Evolutionary conservation across 768 basidiomycete species (phyloP), one percentile per base, ranked within the genome.

Genomic region (Pleurotus salmoneostramineus): DNA sequence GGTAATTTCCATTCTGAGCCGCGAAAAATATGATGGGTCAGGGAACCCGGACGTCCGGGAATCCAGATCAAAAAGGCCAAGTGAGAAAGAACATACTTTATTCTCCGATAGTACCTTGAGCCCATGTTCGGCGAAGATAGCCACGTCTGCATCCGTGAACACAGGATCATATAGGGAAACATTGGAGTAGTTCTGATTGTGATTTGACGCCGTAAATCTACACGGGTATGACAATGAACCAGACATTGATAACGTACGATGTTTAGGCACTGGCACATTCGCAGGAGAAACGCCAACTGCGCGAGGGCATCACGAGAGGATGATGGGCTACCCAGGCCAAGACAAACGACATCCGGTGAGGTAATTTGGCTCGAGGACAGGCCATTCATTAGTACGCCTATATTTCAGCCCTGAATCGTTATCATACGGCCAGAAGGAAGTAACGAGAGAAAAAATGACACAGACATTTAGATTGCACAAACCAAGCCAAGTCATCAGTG

Each of bases 281-380:
- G 74, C 45, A 82, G 74, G 63, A 92, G 77, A 64, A 89, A 82
- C 15, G 78, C 86, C 32, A 92, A 85, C 62, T 91, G 89, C 36
- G 79, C 80, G 59, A 85, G 81, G 37, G 89, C 78, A 57, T 81
- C 82, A 50, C 73, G 73, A 49, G 87, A 90, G 43, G 74, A 66
- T 14, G 77, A 72, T n/a, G 89, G 89, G 67, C 86, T 88, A 50
- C 89, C 89, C 32, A 92, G 74, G 8, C 89, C 89, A 11, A 92
- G 80, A 68, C 89, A 91, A 43, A 92, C 66, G 47, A 88, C 72
- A 34, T 68, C 62, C 6, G 66, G 58, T 65, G 77, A 63, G 11
- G 62, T 59, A 48, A 71, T 50, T 21, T 33, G 14, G 27, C 43
- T 44, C 14, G 58, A 11, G 12, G 49, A 27, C 15, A 52, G 45